Percentiles rank a stretch among this genome's conserved stretches.
phyloP scores from a whole-genome alignment of 2,329 filamentous ascomycete genomes.

The Epicoccum nigrum region DNA sequence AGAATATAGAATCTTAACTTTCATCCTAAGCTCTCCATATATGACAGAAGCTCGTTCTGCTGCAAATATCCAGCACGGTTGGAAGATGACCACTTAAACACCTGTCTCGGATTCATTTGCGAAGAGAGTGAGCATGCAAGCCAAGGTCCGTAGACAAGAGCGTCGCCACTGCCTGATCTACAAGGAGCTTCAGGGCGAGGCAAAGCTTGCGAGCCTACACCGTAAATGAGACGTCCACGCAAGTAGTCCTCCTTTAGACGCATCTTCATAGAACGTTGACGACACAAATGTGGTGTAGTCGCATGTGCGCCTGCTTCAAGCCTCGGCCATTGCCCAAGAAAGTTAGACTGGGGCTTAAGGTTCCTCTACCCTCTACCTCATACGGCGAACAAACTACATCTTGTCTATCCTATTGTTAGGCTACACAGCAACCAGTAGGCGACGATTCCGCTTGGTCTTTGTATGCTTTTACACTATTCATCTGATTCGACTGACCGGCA shows the following conservation, averaged over 20 bases:
- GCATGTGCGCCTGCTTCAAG: background rate
- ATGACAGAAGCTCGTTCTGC: too few species aligned
- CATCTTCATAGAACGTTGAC: too few species aligned
- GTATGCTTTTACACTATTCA: background rate
- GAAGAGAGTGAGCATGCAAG: too few species aligned
- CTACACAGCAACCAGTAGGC: background rate
- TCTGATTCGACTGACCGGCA: background rate
- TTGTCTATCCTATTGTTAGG: background rate
- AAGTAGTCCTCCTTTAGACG: background rate
- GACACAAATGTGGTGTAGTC: too few species aligned
- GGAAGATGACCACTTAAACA: too few species aligned
- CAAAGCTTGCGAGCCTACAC: background rate
- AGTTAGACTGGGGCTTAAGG: background rate
- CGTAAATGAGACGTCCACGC: background rate
- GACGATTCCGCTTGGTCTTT: background rate
- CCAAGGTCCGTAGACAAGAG: too few species aligned
- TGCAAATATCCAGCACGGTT: too few species aligned
- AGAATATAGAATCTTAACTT: too few species aligned
- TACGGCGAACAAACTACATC: background rate
- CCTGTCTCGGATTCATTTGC: too few species aligned
- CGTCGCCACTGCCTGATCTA: background rate
- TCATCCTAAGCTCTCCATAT: too few species aligned
- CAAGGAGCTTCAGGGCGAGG: background rate
- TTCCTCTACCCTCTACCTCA: background rate
- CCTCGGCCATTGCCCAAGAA: background rate